phyloP scores from a whole-genome alignment of 768 basidiomycete genomes.

The Phlebiopsis flavidoalba region DNA sequence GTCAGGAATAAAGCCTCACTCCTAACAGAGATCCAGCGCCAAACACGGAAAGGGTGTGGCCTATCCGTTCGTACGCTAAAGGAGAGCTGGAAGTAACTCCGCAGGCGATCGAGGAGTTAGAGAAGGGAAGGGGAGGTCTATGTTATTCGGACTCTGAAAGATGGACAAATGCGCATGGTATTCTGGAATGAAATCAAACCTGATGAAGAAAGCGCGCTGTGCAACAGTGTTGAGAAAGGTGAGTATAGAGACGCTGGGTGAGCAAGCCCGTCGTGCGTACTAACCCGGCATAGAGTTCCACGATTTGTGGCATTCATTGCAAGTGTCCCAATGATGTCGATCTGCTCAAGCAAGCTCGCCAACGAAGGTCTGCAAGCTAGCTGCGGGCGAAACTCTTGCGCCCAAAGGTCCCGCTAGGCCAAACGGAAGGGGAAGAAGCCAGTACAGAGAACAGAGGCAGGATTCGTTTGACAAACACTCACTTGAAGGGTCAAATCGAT shows the following conservation, averaged over 20 bases:
- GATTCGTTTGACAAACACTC: conserved; percentile 83
- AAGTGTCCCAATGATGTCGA: conserved; percentile 86
- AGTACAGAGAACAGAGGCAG: conserved; percentile 68
- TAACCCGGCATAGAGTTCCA: conserved; percentile 58
- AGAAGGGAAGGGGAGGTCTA: conserved; percentile 84
- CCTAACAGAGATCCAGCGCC: conserved; percentile 79
- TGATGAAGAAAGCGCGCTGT: conserved; percentile 61
- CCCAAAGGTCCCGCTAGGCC: conserved; percentile 50
- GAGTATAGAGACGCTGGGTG: conserved; percentile 16
- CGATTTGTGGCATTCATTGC: conserved; percentile 81
- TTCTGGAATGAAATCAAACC: conserved; percentile 90
- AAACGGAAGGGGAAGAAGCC: conserved; percentile 84
- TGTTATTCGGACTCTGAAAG: conserved; percentile 81
- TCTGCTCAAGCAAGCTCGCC: conserved; percentile 67
- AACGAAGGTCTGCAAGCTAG: conserved; percentile 81
- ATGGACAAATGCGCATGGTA: conserved; percentile 78
- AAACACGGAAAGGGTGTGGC: conserved; percentile 79
- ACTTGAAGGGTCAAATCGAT: conserved; percentile 84
- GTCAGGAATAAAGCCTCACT: conserved; percentile 82
- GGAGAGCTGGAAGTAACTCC: conserved; percentile 91
- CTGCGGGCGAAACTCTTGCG: conserved; percentile 54
- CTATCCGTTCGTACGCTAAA: conserved; percentile 80
- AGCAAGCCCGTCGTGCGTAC: neutral
- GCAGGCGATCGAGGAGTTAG: conserved; percentile 81
- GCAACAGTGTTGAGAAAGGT: conserved; percentile 79